Base-by-base conservation (phyloP, 2,329 filamentous ascomycete genomes). In the Neurospora crassa region DNA sequence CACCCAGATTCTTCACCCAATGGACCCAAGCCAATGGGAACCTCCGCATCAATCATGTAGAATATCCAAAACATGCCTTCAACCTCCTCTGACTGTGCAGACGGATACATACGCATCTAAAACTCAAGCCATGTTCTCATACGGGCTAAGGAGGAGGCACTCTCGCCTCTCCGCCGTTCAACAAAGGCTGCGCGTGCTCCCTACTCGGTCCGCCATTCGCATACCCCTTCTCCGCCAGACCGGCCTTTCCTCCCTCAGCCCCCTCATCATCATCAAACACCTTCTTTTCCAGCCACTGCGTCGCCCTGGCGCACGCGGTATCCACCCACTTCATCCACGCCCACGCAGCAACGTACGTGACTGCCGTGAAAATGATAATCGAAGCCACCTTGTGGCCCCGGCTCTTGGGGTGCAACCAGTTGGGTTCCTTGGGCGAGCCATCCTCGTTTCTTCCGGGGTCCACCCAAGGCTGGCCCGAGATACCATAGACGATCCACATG, bases 301-400 rank as follows among this genome's bases (percentile, higher is more conserved):
- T 85, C 41, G 83, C 77, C 70, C 79, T 79, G 0, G 84, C 85
- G 74, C 85, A 87, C 72, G 82, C 81, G 3, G 82, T 80, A 74
- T 87, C 84, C 24, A 87, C 83, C 75, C 85, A 85, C 24, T 79
- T 82, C 40, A 84, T 86, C 85, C 85, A 87, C 69, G 84, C 77
- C 73, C 82, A 81, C 0, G 84, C 85, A 20, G 81, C 80, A 1
- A 80, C 78, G 76, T 87, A 87, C 1, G 85, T 82, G 34, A 86
- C 73, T 1, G 73, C 77, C 53, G 85, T 81, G 78, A 84, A 86
- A 7, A 82, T 76, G 5, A 84, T 79, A 18, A 86, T 83, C n/a
- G 81, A 80, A 71, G 84, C 82, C 59, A 74, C 69, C 72, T 76
- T 77, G 14, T 79, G 80, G 74, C 79, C 79, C 5, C 81, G 78